phyloP scores from a whole-genome alignment of 805 yeast genomes.

The Saturnispora sekii region DNA sequence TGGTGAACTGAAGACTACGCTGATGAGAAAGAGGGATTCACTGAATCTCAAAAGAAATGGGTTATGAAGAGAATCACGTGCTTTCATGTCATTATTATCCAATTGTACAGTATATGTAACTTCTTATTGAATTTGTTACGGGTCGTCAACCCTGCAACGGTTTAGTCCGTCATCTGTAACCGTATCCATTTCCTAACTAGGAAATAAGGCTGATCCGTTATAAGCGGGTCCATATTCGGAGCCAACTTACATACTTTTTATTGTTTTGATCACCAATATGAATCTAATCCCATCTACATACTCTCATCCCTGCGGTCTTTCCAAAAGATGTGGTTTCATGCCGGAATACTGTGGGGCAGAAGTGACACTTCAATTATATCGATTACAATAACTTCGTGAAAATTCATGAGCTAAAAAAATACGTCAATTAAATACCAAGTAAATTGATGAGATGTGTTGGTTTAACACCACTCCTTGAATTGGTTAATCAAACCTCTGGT shows the following conservation, averaged over 20 bases:
- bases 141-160: too few species aligned
- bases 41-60: slow-evolving; percentile 7
- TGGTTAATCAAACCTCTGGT: slow-evolving; percentile 91
- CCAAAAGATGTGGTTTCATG: too few species aligned
- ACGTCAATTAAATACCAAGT: background rate
- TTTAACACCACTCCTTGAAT: slow-evolving; percentile 75
- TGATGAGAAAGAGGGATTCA: slow-evolving; percentile 7
- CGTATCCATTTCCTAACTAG: too few species aligned
- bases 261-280: too few species aligned
- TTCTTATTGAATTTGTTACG: background rate
- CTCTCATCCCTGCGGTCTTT: too few species aligned
- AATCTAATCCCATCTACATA: too few species aligned
- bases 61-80: background rate
- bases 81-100: background rate
- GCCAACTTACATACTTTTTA: too few species aligned
- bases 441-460: background rate
- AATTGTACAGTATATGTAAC: background rate
- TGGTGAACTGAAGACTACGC: slow-evolving; percentile 4
- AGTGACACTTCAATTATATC: background rate
- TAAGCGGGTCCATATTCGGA: too few species aligned
- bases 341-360: too few species aligned
- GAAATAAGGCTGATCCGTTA: too few species aligned
- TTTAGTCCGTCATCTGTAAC: too few species aligned
- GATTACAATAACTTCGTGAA: background rate
- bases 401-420: background rate